Percentiles rank a stretch among this genome's conserved stretches.
These are phyloP conservation scores for Solanum chmielewskii DNA, from an alignment of 257 asterid genomes.

Conservation along the genomic window DNA sequence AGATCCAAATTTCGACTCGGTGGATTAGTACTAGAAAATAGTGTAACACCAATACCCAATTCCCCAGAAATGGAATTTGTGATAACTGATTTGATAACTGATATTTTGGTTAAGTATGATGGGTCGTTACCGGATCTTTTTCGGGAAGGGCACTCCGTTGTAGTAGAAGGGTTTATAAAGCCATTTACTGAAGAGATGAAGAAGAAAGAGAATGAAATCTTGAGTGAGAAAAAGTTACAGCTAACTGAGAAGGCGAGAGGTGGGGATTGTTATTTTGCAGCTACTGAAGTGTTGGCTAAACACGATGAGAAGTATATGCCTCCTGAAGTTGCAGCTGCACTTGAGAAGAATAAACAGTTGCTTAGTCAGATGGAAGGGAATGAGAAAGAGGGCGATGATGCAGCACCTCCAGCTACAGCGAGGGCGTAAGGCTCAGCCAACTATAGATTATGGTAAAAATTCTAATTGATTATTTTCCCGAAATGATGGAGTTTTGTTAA, in stretches of 20 bases:
- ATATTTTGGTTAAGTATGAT: slow-evolving; percentile 68
- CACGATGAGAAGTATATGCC: slow-evolving; percentile 99
- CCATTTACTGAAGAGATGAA: slow-evolving; percentile 36
- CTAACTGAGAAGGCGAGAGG: slow-evolving; percentile 60
- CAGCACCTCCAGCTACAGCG: not conserved
- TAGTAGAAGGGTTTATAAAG: slow-evolving; percentile 76
- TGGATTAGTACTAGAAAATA: slow-evolving; percentile 80
- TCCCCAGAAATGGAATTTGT: slow-evolving; percentile 82
- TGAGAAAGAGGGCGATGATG: not conserved
- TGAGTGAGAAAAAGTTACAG: slow-evolving; percentile 26
- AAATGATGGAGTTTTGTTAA: not conserved
- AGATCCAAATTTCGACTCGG: slow-evolving; percentile 85
- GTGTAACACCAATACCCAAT: slow-evolving; percentile 43
- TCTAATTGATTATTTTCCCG: not conserved
- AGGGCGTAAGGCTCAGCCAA: not conserved
- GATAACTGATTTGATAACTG: slow-evolving; percentile 69
- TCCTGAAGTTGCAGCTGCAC: slow-evolving; percentile 61
- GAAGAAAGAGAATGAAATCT: slow-evolving; percentile 21
- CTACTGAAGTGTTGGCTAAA: slow-evolving; percentile 76
- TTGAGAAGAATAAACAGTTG: slow-evolving; percentile 66
- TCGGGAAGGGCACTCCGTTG: slow-evolving; percentile 89
- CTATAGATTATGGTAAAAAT: not conserved
- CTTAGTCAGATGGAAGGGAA: slow-evolving; percentile 16
- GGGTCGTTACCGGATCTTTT: slow-evolving; percentile 92
- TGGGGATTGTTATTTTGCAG: slow-evolving; percentile 52